Conservation (phyloP, 257 asterid species). For the Plectranthus barbatus region DNA sequence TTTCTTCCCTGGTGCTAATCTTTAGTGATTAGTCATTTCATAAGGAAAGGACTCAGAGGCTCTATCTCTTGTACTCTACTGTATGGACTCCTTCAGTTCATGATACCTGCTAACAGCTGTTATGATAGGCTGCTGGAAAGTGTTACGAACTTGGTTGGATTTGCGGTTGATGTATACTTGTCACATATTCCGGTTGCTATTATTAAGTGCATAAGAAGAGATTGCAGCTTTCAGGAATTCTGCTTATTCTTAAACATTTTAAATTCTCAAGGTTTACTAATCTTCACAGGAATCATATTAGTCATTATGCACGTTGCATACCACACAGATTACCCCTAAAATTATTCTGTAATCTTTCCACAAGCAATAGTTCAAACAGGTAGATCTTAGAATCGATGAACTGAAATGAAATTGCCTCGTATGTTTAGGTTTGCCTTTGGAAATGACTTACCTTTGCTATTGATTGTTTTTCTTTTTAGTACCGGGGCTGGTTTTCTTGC, state of each 20-base stretch:
- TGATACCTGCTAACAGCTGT: neutral
- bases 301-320: too few relatives aligned
- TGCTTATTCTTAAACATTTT: neutral
- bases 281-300: neutral
- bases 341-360: neutral
- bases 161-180: neutral
- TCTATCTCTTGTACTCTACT: neutral
- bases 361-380: neutral
- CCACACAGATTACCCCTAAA: neutral
- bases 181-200: neutral
- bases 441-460: neutral
- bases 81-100: neutral
- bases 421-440: neutral
- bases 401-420: neutral
- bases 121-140: neutral
- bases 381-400: neutral
- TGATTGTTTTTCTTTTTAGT: neutral
- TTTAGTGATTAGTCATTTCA: neutral
- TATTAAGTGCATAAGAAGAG: neutral
- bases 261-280: neutral
- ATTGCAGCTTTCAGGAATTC: neutral
- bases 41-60: neutral
- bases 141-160: neutral
- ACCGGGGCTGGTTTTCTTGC: conserved; percentile 2
- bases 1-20: neutral